phyloP scores from a whole-genome alignment of 2,329 filamentous ascomycete genomes.

The Acrodontium crateriforme region DNA sequence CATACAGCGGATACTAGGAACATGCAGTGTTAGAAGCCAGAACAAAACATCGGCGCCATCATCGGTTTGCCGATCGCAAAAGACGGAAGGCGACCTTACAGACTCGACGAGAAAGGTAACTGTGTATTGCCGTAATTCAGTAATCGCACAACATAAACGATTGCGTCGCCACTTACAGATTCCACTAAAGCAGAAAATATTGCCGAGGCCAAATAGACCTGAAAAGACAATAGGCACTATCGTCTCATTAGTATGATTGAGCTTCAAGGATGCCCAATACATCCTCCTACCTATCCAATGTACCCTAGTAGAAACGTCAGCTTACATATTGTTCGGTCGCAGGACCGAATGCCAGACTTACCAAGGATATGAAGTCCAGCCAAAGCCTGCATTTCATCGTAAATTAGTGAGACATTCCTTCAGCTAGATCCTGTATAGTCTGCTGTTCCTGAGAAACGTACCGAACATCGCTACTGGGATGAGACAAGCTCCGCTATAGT shows the following conservation, averaged over 20 bases:
- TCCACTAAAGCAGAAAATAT: conserved; percentile 63
- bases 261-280: conserved; percentile 4
- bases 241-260: conserved; percentile 7
- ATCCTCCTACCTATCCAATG: conserved; percentile 35
- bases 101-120: conserved; percentile 70
- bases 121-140: conserved; percentile 26
- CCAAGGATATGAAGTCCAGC: conserved; percentile 63
- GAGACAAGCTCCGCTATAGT: conserved; percentile 50
- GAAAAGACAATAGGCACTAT: conserved; percentile 38
- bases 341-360: conserved; percentile 48
- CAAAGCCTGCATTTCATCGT: conserved; percentile 42
- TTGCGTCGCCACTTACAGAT: conserved; percentile 15
- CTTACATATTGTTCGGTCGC: conserved; percentile 19
- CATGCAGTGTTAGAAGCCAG: conserved; percentile 6
- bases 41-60: too few relatives aligned
- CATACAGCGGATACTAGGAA: conserved; percentile 30
- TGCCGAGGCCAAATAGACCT: conserved; percentile 30
- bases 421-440: conserved; percentile 1
- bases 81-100: conserved; percentile 26
- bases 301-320: conserved; percentile 26
- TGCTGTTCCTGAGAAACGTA: conserved; percentile 18
- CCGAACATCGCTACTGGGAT: conserved; percentile 75
- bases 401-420: conserved; percentile 7
- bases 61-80: too few relatives aligned
- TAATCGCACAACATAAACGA: conserved; percentile 1